Conservation (phyloP, 2,329 filamentous ascomycete genomes). For the Colletotrichum tanaceti region DNA sequence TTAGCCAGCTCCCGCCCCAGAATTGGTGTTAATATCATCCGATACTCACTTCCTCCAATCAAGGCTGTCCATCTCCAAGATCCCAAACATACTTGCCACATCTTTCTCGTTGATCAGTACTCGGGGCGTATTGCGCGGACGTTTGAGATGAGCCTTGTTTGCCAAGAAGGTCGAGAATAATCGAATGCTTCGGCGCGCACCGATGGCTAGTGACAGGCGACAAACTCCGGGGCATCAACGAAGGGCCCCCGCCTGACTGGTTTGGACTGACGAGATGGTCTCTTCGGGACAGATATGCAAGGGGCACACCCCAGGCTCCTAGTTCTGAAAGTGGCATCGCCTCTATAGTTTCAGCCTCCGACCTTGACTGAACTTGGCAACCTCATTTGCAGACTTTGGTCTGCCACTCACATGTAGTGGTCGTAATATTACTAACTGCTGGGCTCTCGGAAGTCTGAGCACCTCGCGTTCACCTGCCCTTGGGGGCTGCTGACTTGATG, state of each 20-base stretch:
- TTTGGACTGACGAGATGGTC: conserved; percentile 16
- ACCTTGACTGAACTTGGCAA: conserved; percentile 38
- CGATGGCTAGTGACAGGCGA: background rate
- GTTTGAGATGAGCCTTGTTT: background rate
- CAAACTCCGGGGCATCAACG: background rate
- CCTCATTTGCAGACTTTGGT: conserved; percentile 27
- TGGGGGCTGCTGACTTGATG: conserved; percentile 19
- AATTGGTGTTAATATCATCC: conserved; percentile 4
- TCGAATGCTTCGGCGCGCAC: conserved; percentile 12
- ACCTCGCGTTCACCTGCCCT: conserved; percentile 37
- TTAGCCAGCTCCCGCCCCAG: background rate
- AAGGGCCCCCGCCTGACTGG: conserved; percentile 21
- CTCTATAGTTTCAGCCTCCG: conserved; percentile 39
- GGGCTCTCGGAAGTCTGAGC: conserved; percentile 32
- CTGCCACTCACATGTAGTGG: background rate
- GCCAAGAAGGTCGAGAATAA: conserved; percentile 17
- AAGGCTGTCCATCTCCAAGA: conserved; percentile 22
- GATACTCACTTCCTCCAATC: conserved; percentile 19
- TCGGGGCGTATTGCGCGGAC: conserved; percentile 30
- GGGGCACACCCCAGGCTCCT: conserved; percentile 31
- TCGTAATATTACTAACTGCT: conserved; percentile 18
- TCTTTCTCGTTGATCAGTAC: conserved; percentile 29
- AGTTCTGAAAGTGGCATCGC: conserved; percentile 25
- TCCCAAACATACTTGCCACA: conserved; percentile 40
- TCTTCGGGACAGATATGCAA: conserved; percentile 31